Percentiles rank a stretch among this genome's conserved stretches.
Evolutionary conservation across 2,329 filamentous ascomycete species (phyloP).

Genomic region (Polytolypa hystricis): DNA sequence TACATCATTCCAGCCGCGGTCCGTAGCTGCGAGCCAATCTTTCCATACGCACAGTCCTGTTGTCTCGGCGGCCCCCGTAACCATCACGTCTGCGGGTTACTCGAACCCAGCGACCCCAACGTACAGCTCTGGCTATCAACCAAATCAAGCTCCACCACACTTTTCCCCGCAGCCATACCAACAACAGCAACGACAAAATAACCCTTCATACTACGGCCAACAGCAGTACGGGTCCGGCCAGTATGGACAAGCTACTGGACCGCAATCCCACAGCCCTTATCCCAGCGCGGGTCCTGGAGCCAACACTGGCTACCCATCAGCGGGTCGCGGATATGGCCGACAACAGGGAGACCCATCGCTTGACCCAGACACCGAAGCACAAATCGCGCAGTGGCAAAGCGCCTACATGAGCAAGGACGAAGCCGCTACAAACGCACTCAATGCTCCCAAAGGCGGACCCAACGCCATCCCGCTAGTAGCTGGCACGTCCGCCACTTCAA

Average conservation of each 20-base stretch:
- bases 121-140: too few relatives aligned
- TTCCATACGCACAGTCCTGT: constrained; percentile 24
- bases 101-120: constrained; percentile 32
- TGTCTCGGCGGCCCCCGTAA: constrained; percentile 28
- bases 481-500: constrained; percentile 20
- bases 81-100: constrained; percentile 32
- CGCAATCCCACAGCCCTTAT: constrained; percentile 74
- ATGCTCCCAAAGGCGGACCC: constrained; percentile 30
- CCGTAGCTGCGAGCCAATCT: constrained; percentile 39
- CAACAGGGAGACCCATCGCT: constrained; percentile 31
- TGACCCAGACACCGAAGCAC: constrained; percentile 75
- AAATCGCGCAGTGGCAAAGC: constrained; percentile 91
- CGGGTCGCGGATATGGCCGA: constrained; percentile 35
- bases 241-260: constrained; percentile 43
- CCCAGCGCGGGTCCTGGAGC: constrained; percentile 46
- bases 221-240: constrained; percentile 36
- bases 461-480: constrained; percentile 36
- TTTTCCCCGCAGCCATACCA: constrained; percentile 13
- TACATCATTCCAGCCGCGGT: constrained; percentile 49
- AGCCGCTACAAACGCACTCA: constrained; percentile 19
- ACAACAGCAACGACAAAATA: constrained; percentile 24
- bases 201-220: constrained; percentile 36
- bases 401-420: constrained; percentile 62
- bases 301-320: constrained; percentile 22
- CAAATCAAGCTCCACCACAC: too few relatives aligned